Evolutionary conservation across 192 early-diverging fungal genomes (phyloP).

Genomic region (Thamnidium elegans): DNA sequence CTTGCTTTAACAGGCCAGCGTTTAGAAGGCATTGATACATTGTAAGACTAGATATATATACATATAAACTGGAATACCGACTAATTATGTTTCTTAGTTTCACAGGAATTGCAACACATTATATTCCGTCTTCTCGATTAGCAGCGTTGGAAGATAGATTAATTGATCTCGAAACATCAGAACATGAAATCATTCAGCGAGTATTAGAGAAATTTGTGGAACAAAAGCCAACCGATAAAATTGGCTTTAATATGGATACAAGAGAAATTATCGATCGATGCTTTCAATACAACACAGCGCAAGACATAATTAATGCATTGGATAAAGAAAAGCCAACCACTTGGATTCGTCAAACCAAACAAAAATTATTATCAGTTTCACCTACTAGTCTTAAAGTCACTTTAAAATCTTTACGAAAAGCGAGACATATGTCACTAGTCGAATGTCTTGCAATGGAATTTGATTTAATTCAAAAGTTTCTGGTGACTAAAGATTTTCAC

Average conservation of each 20-base stretch:
- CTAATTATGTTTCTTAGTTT: slow-evolving; percentile 38
- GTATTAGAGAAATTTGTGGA: slow-evolving; percentile 90
- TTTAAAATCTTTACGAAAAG: slow-evolving; percentile 74
- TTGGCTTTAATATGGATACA: slow-evolving; percentile 39
- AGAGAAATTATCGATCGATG: slow-evolving; percentile 79
- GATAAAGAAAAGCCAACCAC: slow-evolving; percentile 59
- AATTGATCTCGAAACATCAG: slow-evolving; percentile 76
- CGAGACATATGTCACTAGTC: slow-evolving; percentile 61
- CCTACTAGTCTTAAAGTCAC: slow-evolving; percentile 87
- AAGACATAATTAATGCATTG: slow-evolving; percentile 81
- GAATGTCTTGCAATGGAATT: slow-evolving; percentile 87
- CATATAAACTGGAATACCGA: not conserved
- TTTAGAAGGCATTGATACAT: slow-evolving; percentile 79
- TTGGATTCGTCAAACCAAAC: slow-evolving; percentile 71
- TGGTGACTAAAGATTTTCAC: slow-evolving; percentile 76
- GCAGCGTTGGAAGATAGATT: slow-evolving; percentile 76
- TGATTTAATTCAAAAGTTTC: slow-evolving; percentile 69
- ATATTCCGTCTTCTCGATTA: slow-evolving; percentile 82
- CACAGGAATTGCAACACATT: slow-evolving; percentile 95
- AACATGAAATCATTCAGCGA: slow-evolving; percentile 81
- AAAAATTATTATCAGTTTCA: slow-evolving; percentile 62
- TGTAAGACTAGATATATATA: slow-evolving; percentile 50
- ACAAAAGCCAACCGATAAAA: slow-evolving; percentile 40
- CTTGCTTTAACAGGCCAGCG: slow-evolving; percentile 82
- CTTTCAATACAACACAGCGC: slow-evolving; percentile 78